Conservation (phyloP, 177 flowering plant genomes). For the Vitis hybrid region DNA sequence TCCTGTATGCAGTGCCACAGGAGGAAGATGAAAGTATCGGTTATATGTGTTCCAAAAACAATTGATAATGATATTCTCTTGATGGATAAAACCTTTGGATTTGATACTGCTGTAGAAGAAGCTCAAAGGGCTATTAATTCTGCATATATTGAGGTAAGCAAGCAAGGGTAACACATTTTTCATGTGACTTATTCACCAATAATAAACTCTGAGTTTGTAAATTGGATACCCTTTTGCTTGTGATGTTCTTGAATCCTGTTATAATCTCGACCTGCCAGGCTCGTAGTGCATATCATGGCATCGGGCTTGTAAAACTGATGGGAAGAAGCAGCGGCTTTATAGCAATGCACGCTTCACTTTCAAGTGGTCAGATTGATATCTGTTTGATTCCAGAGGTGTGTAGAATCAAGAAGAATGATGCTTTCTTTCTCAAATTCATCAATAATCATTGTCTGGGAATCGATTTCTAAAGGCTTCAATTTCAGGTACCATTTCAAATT, state of each 20-base stretch:
- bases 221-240: background rate
- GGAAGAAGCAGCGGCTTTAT: constrained; percentile 57
- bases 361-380: constrained; percentile 47
- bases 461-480: background rate
- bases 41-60: constrained; percentile 49
- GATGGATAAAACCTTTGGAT: constrained; percentile 58
- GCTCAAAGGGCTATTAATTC: constrained; percentile 48
- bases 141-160: constrained; percentile 47
- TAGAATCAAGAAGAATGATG: background rate
- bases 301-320: constrained; percentile 49
- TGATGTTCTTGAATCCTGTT: too few species aligned
- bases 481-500: constrained; percentile 38
- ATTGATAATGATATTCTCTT: constrained; percentile 49
- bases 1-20: constrained; percentile 33
- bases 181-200: background rate
- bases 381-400: constrained; percentile 55
- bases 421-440: constrained; percentile 8
- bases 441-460: background rate
- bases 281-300: constrained; percentile 47
- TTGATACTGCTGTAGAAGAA: constrained; percentile 20
- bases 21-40: constrained; percentile 45
- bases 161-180: background rate
- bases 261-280: constrained; percentile 26
- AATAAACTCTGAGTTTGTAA: background rate
- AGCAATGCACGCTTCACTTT: constrained; percentile 52